Evolutionary conservation across 164 flowering plant genomes (phyloP).

Genomic region (Saururus chinensis): DNA sequence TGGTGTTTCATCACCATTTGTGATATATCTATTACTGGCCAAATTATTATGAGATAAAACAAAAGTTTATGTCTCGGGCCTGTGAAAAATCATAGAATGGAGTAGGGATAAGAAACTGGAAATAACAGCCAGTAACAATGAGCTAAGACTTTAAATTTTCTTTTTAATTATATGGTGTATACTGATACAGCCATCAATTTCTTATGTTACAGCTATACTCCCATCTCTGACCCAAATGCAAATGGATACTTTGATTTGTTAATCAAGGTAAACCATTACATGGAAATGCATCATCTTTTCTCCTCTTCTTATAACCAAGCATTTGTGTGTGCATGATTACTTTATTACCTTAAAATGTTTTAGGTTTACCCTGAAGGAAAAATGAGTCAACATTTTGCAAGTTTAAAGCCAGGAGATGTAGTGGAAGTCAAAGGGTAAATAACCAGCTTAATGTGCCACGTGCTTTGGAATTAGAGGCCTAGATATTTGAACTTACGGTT

Average conservation of each 20-base stretch:
- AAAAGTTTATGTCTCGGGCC: no score
- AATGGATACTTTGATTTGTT: slow-evolving; percentile 90
- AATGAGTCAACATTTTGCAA: slow-evolving; percentile 93
- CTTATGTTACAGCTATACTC: slow-evolving; percentile 64
- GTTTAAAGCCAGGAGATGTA: slow-evolving; percentile 84
- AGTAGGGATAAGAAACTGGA: neutral
- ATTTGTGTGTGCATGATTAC: neutral
- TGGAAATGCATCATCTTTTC: neutral
- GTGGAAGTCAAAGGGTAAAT: slow-evolving; percentile 96
- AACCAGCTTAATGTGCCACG: neutral
- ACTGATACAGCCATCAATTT: neutral
- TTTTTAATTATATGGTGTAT: no score
- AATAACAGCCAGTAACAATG: neutral
- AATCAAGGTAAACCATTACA: slow-evolving; percentile 55
- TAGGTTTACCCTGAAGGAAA: slow-evolving; percentile 98
- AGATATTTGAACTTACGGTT: no score
- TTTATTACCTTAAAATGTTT: slow-evolving; percentile 5
- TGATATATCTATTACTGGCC: no score
- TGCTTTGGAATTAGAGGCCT: neutral
- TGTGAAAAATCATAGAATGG: no score
- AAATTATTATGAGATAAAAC: no score
- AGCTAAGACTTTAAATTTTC: no score
- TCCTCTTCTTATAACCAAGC: neutral
- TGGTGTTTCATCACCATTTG: no score
- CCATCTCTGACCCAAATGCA: slow-evolving; percentile 89